Conservation (phyloP, 2,329 filamentous ascomycete genomes). For the Purpureocillium lavendulum region DNA sequence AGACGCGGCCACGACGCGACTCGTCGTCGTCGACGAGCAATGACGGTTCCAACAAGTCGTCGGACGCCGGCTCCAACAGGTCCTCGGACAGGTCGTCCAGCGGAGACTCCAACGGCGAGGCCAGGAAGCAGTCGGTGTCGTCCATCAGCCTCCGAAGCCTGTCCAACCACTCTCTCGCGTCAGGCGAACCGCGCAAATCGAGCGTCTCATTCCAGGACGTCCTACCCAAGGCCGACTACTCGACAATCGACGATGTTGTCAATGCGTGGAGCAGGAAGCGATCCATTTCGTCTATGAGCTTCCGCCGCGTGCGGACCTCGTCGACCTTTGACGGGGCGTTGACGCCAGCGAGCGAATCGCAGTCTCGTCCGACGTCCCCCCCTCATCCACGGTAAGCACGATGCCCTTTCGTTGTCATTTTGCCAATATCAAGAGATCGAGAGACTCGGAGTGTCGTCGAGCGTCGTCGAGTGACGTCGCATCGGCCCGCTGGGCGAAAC, state of each 20-base stretch:
- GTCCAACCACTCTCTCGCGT: conserved; percentile 15
- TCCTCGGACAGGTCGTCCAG: conserved; percentile 1
- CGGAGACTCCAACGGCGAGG: conserved; percentile 15
- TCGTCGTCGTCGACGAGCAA: conserved; percentile 2
- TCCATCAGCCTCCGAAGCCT: too few relatives aligned
- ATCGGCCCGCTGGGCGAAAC: too few relatives aligned
- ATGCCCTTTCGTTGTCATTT: conserved; percentile 3
- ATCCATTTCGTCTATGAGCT: conserved; percentile 39
- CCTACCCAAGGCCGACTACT: conserved; percentile 16
- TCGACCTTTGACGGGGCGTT: conserved; percentile 39
- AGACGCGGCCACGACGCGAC: not conserved
- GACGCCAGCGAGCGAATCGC: conserved; percentile 32
- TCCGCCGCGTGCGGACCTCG: conserved; percentile 33
- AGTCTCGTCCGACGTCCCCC: conserved; percentile 38
- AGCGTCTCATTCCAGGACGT: conserved; percentile 26
- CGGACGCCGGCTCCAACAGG: too few relatives aligned
- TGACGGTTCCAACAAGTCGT: conserved; percentile 2
- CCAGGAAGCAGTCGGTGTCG: too few relatives aligned
- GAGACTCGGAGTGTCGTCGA: too few relatives aligned
- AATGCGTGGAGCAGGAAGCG: conserved; percentile 17
- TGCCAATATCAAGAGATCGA: too few relatives aligned
- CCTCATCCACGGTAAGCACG: conserved; percentile 36
- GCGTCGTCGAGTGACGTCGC: not conserved
- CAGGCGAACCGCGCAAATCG: conserved; percentile 23
- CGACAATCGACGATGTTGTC: conserved; percentile 4